A percentile compares a stretch with the other conserved stretches of the same genome.
Conservation (phyloP, 805 yeast genomes). For the Yarrowia sp. region DNA sequence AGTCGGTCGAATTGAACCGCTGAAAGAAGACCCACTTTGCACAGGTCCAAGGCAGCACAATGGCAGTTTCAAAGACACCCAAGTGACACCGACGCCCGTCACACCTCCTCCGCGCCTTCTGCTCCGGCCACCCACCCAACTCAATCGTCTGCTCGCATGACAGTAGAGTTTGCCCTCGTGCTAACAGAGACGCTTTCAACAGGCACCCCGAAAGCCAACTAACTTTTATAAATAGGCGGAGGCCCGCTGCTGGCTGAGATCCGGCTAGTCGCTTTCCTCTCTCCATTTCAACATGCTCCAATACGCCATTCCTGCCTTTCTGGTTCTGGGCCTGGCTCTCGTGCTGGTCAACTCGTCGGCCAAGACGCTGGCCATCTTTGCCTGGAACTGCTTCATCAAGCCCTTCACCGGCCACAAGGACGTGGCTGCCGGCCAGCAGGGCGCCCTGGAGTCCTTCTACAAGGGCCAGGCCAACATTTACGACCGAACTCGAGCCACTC, state of each 20-base stretch:
- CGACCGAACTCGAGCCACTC: slow-evolving; percentile 62
- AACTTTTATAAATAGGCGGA: slow-evolving; percentile 8
- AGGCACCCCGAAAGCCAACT: background rate
- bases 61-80: background rate
- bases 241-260: background rate
- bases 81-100: too few species aligned
- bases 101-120: too few species aligned
- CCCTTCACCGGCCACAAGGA: slow-evolving; percentile 44
- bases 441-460: slow-evolving; percentile 65
- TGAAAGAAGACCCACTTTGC: too few species aligned
- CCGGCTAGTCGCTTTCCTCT: background rate
- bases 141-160: slow-evolving; percentile 23
- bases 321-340: slow-evolving; percentile 26
- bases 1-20: too few species aligned
- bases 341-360: slow-evolving; percentile 27
- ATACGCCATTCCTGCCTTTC: slow-evolving; percentile 26
- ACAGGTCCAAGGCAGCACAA: too few species aligned
- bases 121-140: slow-evolving; percentile 23
- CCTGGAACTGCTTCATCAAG: slow-evolving; percentile 55
- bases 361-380: slow-evolving; percentile 36
- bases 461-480: slow-evolving; percentile 73
- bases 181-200: slow-evolving; percentile 10
- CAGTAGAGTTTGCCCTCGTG: slow-evolving; percentile 25
- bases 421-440: slow-evolving; percentile 46
- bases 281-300: slow-evolving; percentile 13